These are phyloP conservation scores for Priceomyces carsonii DNA, from an alignment of 805 yeast genomes.

Conservation along the genomic window DNA sequence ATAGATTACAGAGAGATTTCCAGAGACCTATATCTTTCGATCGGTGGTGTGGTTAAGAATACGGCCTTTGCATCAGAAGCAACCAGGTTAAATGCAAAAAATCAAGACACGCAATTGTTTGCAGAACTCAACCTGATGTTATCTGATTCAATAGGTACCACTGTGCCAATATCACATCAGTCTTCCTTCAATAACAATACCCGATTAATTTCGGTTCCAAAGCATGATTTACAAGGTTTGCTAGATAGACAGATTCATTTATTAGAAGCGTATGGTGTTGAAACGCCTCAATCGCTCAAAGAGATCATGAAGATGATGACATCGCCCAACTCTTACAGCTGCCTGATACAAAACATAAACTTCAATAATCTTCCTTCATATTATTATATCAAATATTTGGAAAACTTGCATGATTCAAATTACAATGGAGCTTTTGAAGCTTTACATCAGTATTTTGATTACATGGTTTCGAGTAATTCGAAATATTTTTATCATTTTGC, in stretches of 20 bases:
- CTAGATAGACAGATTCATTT: slow-evolving; percentile 54
- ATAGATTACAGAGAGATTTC: slow-evolving; percentile 32
- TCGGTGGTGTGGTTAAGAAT: slow-evolving; percentile 10
- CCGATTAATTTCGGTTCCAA: slow-evolving; percentile 43
- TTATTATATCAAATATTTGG: slow-evolving; percentile 61
- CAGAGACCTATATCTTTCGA: slow-evolving; percentile 17
- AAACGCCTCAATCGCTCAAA: slow-evolving; percentile 46
- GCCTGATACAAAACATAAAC: slow-evolving; percentile 31
- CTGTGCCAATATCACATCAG: slow-evolving; percentile 11
- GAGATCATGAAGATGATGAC: slow-evolving; percentile 48
- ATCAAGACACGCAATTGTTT: slow-evolving; percentile 16
- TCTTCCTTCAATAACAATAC: slow-evolving; percentile 5
- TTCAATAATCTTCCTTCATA: slow-evolving; percentile 36
- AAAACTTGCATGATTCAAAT: slow-evolving; percentile 57
- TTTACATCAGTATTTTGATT: slow-evolving; percentile 67
- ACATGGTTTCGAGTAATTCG: slow-evolving; percentile 67
- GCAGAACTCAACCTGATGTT: slow-evolving; percentile 13
- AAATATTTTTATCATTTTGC: slow-evolving; percentile 76
- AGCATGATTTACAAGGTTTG: slow-evolving; percentile 50
- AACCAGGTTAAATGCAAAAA: slow-evolving; percentile 1
- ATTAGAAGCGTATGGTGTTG: slow-evolving; percentile 52
- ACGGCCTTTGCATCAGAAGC: neutral
- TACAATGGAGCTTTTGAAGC: slow-evolving; percentile 56
- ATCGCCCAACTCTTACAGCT: slow-evolving; percentile 39
- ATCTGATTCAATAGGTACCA: slow-evolving; percentile 10